Evolutionary conservation across 208 protist genomes (phyloP).

Genomic region (Leishmania aethiopica): DNA sequence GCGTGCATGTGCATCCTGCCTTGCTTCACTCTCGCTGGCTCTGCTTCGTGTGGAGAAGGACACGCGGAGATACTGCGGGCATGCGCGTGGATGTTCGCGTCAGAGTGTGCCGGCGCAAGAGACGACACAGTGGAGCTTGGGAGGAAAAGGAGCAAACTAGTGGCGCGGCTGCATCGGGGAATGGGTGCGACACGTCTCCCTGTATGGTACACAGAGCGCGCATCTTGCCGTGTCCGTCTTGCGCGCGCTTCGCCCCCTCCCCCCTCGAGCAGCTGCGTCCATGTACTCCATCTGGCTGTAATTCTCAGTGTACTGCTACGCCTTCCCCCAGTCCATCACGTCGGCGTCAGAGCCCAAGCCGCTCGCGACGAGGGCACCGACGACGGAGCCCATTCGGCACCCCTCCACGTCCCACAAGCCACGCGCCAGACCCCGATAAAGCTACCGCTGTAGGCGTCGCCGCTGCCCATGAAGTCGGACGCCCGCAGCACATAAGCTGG

Average conservation of each 20-base stretch:
- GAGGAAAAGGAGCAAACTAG: background rate
- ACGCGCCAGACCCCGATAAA: constrained; percentile 24
- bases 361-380: constrained; percentile 24
- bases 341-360: constrained; percentile 33
- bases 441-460: constrained; percentile 28
- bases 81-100: background rate
- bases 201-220: background rate
- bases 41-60: background rate
- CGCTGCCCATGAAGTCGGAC: constrained; percentile 29
- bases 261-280: background rate
- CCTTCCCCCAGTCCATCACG: constrained; percentile 25
- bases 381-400: constrained; percentile 21
- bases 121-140: background rate
- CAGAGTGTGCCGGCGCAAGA: background rate
- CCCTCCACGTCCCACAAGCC: constrained; percentile 22
- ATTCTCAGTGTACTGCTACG: constrained; percentile 1
- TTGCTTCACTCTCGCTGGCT: background rate
- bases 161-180: background rate
- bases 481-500: constrained; percentile 23
- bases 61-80: background rate
- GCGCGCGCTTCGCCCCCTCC: background rate
- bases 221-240: constrained; percentile 7
- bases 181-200: background rate
- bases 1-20: background rate
- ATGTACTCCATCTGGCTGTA: constrained; percentile 10